These are phyloP conservation scores for Tuber magnatum DNA, from an alignment of 495 filamentous ascomycete genomes.

Conservation along the genomic window DNA sequence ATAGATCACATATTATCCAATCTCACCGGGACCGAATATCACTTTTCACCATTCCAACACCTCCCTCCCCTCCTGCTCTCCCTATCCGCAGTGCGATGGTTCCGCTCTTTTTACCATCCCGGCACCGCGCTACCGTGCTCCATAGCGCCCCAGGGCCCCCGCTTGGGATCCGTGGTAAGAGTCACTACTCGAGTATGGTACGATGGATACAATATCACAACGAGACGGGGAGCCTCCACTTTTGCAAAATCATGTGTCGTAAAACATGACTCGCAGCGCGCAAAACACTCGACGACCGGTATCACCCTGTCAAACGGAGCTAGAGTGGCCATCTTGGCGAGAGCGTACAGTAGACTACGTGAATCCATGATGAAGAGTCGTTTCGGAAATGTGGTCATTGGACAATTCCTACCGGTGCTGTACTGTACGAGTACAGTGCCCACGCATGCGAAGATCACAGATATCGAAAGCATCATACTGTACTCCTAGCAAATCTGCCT, in stretches of 20 bases:
- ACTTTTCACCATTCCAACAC: not conserved
- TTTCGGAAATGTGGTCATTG: not conserved
- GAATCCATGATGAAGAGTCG: not conserved
- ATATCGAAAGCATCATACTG: not conserved
- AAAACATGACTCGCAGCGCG: not conserved
- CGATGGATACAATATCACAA: not conserved
- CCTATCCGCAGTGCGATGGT: not conserved
- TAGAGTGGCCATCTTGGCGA: not conserved
- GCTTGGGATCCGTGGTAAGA: not conserved
- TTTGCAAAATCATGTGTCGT: not conserved
- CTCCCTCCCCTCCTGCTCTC: not conserved
- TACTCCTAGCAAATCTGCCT: not conserved
- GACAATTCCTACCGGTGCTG: not conserved
- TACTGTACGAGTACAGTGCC: too few species aligned
- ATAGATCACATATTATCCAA: constrained; percentile 1
- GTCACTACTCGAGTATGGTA: not conserved
- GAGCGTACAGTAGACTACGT: not conserved
- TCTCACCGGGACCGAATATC: not conserved
- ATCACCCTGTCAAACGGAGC: too few species aligned
- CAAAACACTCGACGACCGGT: not conserved
- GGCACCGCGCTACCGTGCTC: not conserved
- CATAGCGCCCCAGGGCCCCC: not conserved
- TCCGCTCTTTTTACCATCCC: not conserved
- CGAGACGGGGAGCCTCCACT: not conserved
- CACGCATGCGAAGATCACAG: not conserved